A percentile compares a stretch with the other conserved stretches of the same genome.
These are phyloP conservation scores for Acer negundo DNA, from an alignment of 345 rosid genomes.

Conservation along the genomic window DNA sequence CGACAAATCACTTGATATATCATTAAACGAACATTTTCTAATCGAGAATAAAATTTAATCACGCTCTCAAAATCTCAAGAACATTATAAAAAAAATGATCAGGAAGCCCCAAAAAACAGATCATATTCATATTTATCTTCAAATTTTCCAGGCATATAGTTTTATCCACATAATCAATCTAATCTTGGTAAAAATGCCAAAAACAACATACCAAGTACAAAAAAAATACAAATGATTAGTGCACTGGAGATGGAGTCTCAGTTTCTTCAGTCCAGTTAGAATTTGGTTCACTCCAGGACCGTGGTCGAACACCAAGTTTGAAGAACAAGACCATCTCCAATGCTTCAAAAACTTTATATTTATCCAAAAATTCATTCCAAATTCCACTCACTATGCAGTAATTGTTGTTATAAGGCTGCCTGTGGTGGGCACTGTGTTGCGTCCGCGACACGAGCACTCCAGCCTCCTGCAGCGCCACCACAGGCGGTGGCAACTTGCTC, in stretches of 20 bases:
- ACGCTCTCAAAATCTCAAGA: too few species aligned
- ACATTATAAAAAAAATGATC: neutral
- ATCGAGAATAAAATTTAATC: too few species aligned
- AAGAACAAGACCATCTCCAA: slow-evolving; percentile 74
- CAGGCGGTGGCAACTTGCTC: slow-evolving; percentile 71
- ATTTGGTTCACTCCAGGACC: slow-evolving; percentile 83
- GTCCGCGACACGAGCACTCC: slow-evolving; percentile 70
- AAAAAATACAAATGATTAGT: slow-evolving; percentile 2
- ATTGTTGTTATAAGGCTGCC: slow-evolving; percentile 78
- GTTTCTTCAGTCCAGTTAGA: slow-evolving; percentile 66
- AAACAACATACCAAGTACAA: neutral
- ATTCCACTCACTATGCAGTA: slow-evolving; percentile 90
- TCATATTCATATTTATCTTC: neutral
- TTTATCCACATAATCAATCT: neutral
- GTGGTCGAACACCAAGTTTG: slow-evolving; percentile 57
- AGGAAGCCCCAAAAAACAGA: neutral
- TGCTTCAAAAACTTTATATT: slow-evolving; percentile 61
- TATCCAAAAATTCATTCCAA: slow-evolving; percentile 74
- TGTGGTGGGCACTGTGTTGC: slow-evolving; percentile 75
- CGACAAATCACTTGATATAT: too few species aligned
- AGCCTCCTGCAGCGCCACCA: slow-evolving; percentile 66
- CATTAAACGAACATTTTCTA: too few species aligned
- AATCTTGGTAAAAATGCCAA: neutral
- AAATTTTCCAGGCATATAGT: neutral
- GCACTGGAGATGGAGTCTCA: slow-evolving; percentile 27